These are phyloP conservation scores for Trichoderma semiorbis DNA, from an alignment of 2,329 filamentous ascomycete species.

Conservation along the genomic window DNA sequence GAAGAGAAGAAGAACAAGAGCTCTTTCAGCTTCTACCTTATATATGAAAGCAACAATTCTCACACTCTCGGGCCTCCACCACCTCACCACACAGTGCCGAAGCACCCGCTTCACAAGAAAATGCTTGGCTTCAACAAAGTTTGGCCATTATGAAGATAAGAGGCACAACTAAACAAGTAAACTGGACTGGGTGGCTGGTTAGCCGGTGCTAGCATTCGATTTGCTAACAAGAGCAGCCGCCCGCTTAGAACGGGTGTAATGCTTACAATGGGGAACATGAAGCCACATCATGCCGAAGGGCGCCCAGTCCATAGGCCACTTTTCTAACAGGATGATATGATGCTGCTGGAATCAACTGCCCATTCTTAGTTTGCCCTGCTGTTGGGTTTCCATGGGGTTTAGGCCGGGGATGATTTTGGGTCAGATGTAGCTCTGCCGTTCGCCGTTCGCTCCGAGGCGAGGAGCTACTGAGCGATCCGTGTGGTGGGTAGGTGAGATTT, in stretches of 20 bases:
- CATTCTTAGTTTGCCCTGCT: background rate
- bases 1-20: background rate
- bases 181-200: background rate
- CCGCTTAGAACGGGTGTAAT: background rate
- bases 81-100: conserved; percentile 6
- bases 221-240: background rate
- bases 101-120: background rate
- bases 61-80: background rate
- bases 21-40: conserved; percentile 3
- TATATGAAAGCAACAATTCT: background rate
- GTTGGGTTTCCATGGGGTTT: background rate
- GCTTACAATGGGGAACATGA: conserved; percentile 2
- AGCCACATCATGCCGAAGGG: conserved; percentile 6
- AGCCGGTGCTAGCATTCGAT: background rate
- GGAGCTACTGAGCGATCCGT: background rate
- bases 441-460: conserved; percentile 4
- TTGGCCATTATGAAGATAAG: conserved; percentile 16
- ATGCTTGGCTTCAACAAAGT: conserved; percentile 12
- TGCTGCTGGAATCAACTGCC: background rate
- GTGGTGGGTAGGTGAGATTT: background rate
- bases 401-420: background rate
- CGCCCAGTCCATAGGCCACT: background rate
- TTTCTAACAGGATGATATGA: background rate
- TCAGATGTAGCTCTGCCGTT: background rate
- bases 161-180: background rate